These are phyloP conservation scores for Obelidium mucronatum DNA, from an alignment of 192 early-diverging fungal genomes.

Conservation along the genomic window DNA sequence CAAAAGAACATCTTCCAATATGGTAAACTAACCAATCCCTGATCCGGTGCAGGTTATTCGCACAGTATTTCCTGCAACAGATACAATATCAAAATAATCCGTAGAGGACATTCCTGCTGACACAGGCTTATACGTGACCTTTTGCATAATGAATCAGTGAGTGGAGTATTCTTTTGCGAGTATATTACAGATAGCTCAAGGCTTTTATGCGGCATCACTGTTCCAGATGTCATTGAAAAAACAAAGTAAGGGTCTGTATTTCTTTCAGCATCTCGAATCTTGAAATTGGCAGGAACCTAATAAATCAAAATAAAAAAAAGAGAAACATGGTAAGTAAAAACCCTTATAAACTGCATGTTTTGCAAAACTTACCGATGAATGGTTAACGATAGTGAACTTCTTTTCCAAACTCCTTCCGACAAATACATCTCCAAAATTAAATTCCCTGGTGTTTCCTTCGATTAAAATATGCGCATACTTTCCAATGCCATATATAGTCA, in stretches of 20 bases:
- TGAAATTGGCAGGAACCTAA: constrained; percentile 62
- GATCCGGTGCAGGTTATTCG: constrained; percentile 51
- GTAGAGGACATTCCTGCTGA: constrained; percentile 57
- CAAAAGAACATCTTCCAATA: neutral
- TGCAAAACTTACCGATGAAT: constrained; percentile 46
- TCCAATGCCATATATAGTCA: constrained; percentile 57
- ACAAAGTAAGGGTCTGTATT: constrained; percentile 58
- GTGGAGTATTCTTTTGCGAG: too few species aligned
- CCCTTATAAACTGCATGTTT: neutral
- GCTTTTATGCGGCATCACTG: constrained; percentile 35
- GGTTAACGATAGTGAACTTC: constrained; percentile 52
- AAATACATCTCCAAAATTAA: constrained; percentile 65
- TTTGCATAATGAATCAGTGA: too few species aligned
- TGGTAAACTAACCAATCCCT: constrained; percentile 44
- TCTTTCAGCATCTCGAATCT: constrained; percentile 48
- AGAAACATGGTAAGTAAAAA: too few species aligned
- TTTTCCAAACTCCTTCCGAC: constrained; percentile 53
- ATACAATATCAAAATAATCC: constrained; percentile 63
- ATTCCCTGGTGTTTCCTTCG: constrained; percentile 35
- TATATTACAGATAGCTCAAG: constrained; percentile 48
- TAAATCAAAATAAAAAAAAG: neutral
- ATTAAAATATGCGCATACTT: constrained; percentile 64
- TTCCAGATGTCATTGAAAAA: constrained; percentile 50
- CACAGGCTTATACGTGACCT: constrained; percentile 58
- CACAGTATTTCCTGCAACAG: constrained; percentile 64